Base-by-base conservation (phyloP, 345 rosid genomes). In the Triadica sebifera region DNA sequence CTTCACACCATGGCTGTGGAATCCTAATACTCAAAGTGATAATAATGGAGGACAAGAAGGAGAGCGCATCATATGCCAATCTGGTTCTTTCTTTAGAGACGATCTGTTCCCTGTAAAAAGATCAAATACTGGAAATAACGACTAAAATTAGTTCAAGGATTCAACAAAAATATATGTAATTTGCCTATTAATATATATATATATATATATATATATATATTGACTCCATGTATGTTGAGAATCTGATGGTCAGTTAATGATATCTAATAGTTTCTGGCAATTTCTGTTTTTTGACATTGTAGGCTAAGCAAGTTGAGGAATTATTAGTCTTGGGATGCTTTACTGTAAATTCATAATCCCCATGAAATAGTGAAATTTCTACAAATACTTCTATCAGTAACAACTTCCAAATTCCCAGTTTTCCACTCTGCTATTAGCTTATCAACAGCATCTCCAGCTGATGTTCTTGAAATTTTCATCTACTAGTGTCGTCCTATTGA, bases 401-500 rank as follows among this genome's bases (percentile, higher is more conserved):
- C 19, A 56, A 72, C 51, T 62, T 73, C 67, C 19, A 15, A 11
- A 47, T n/a, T 8, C n/a, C 59, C 49, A 56, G 83, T 75, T 51
- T 69, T 84, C 92, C 91, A 86, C 78, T 87, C 89, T 0, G 60
- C 38, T 8, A 91, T 84, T 67, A 93, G 79, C 78, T 82, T 85
- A 83, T 93, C 95, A 59, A 88, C 87, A 29, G 87, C 87, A 65
- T 89, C 83, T 47, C 97, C 92, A 0, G 75, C 68, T 56, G 79
- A 69, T 2, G 91, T 83, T 85, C 46, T 79, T 81, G 75, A 88
- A 91, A 6, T 84, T 69, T 52, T 58, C 53, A 62, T 86, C 88
- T 5, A 85, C 81, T 13, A 91, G 76, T 8, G 87, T 75, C 24
- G 85, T 79, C 19, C 43, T 70, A 9, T 78, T 76, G 71, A 91